Evolutionary conservation across 2,329 filamentous ascomycete species (phyloP).

Genomic region (Penicillium sclerotigenum): DNA sequence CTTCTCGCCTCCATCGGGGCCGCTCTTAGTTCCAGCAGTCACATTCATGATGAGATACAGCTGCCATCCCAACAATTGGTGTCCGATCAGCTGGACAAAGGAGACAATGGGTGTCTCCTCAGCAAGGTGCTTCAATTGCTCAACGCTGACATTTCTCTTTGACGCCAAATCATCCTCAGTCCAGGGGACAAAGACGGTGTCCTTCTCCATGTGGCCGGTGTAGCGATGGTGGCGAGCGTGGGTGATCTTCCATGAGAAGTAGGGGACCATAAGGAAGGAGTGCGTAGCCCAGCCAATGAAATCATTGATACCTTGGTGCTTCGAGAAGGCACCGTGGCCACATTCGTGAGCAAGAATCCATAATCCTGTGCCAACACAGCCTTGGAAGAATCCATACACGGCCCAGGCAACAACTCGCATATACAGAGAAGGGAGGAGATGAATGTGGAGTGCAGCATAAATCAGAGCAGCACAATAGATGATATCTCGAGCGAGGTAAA

Average conservation of each 20-base stretch:
- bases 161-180: constrained; percentile 36
- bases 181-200: constrained; percentile 62
- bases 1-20: constrained; percentile 29
- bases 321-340: constrained; percentile 67
- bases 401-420: constrained; percentile 53
- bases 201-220: constrained; percentile 65
- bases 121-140: constrained; percentile 50
- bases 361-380: constrained; percentile 63
- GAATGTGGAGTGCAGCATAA: constrained; percentile 55
- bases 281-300: constrained; percentile 63
- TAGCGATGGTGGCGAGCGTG: constrained; percentile 68
- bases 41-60: constrained; percentile 62
- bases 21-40: constrained; percentile 49
- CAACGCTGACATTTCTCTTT: constrained; percentile 45
- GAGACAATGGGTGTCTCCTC: constrained; percentile 62
- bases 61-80: constrained; percentile 65
- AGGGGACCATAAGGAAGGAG: constrained; percentile 64
- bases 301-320: constrained; percentile 56
- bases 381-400: constrained; percentile 62
- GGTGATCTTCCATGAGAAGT: constrained; percentile 70
- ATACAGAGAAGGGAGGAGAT: constrained; percentile 45
- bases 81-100: constrained; percentile 54
- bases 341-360: constrained; percentile 72
- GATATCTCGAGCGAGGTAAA: constrained; percentile 58
- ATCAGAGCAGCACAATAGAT: constrained; percentile 49